Conservation (phyloP, 331 rosid species). For the Quercus tomentella region DNA sequence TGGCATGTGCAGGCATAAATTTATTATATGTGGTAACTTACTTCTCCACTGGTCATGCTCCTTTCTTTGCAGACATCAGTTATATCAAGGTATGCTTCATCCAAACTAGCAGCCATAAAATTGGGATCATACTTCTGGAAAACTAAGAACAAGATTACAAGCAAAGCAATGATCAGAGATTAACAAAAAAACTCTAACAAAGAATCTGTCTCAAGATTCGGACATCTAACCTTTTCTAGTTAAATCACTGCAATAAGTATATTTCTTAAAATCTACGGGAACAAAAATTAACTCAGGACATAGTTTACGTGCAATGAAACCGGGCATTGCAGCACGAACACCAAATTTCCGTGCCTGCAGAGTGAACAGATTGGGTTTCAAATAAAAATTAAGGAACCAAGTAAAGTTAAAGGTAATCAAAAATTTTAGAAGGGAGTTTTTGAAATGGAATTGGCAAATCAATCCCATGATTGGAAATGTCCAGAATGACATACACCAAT, state of each 20-base stretch:
- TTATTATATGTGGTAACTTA: slow-evolving; percentile 28
- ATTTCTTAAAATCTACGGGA: slow-evolving; percentile 75
- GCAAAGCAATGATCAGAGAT: slow-evolving; percentile 6
- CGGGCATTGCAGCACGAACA: slow-evolving; percentile 99
- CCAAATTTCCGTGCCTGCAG: slow-evolving; percentile 84
- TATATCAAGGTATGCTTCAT: slow-evolving; percentile 95
- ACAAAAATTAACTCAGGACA: slow-evolving; percentile 86
- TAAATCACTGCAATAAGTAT: slow-evolving; percentile 61
- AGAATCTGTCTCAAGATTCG: slow-evolving; percentile 8
- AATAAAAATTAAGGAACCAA: neutral
- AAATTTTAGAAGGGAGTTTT: neutral
- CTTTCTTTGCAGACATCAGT: slow-evolving; percentile 77
- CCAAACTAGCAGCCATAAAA: slow-evolving; percentile 84
- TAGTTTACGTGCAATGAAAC: slow-evolving; percentile 81
- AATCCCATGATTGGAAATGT: neutral
- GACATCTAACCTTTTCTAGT: slow-evolving; percentile 65
- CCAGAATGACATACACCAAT: neutral
- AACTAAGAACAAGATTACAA: slow-evolving; percentile 39
- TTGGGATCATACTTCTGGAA: slow-evolving; percentile 75
- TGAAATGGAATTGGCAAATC: neutral
- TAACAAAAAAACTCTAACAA: neutral
- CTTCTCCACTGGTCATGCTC: slow-evolving; percentile 60
- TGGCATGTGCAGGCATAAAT: neutral
- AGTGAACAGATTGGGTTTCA: slow-evolving; percentile 3
- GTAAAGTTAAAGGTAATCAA: neutral